These are phyloP conservation scores for Tripterygium wilfordii DNA, from an alignment of 177 flowering plant species.

Conservation along the genomic window DNA sequence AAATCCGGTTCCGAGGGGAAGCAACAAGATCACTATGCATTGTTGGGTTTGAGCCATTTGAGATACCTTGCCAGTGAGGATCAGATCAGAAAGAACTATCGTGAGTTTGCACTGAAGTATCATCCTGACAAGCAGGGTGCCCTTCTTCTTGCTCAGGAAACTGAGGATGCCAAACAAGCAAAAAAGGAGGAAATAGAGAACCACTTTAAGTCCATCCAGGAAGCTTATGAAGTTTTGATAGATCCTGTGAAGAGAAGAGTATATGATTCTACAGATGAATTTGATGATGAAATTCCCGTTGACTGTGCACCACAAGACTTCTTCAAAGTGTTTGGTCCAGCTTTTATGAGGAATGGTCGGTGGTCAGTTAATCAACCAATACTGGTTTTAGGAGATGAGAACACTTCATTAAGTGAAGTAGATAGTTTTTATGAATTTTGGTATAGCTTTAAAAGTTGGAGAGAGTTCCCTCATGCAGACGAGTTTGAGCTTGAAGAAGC, in stretches of 20 bases:
- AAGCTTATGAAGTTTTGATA: conserved; percentile 81
- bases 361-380: conserved; percentile 81
- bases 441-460: conserved; percentile 91
- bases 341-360: conserved; percentile 87
- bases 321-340: conserved; percentile 93
- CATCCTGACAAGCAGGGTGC: conserved; percentile 96
- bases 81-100: conserved; percentile 76
- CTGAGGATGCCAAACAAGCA: conserved; percentile 83
- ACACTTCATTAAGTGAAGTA: conserved; percentile 52
- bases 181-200: conserved; percentile 89
- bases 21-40: conserved; percentile 90
- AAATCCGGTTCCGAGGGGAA: conserved; percentile 47
- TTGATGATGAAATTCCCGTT: conserved; percentile 91
- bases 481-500: conserved; percentile 93
- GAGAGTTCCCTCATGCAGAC: conserved; percentile 91
- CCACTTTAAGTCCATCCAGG: conserved; percentile 84
- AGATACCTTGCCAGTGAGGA: conserved; percentile 95
- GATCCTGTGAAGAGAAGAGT: conserved; percentile 88
- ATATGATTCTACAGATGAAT: conserved; percentile 94
- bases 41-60: conserved; percentile 78
- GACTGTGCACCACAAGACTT: conserved; percentile 91
- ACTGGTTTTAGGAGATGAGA: conserved; percentile 73
- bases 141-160: conserved; percentile 81
- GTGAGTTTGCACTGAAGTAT: conserved; percentile 80
- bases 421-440: conserved; percentile 81